Evolutionary conservation across 495 filamentous ascomycete genomes (phyloP).

Genomic region (Penicillium psychrofluorescens): DNA sequence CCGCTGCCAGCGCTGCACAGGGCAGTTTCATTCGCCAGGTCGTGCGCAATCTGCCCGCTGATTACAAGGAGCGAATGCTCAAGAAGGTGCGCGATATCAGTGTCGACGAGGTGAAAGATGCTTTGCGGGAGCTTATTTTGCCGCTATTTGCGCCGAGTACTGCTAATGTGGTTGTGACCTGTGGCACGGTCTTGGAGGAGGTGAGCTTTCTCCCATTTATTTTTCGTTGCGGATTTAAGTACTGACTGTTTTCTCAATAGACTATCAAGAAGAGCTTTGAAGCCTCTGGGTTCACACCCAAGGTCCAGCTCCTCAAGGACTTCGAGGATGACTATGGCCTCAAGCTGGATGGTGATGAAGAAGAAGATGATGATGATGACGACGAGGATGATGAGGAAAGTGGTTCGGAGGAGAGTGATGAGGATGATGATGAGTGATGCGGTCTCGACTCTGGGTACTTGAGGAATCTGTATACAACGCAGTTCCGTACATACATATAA

Average conservation of each 20-base stretch:
- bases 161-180: constrained; percentile 83
- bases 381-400: constrained; percentile 38
- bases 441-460: background rate
- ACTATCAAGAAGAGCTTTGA: constrained; percentile 63
- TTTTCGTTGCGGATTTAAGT: background rate
- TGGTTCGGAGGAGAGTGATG: constrained; percentile 32
- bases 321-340: constrained; percentile 93
- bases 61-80: constrained; percentile 71
- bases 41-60: constrained; percentile 64
- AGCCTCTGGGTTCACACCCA: constrained; percentile 67
- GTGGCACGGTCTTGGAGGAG: constrained; percentile 76
- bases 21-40: constrained; percentile 78
- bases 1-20: constrained; percentile 69
- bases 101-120: constrained; percentile 68
- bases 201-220: constrained; percentile 37
- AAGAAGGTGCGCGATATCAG: constrained; percentile 67
- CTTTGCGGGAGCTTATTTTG: constrained; percentile 66
- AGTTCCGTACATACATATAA: background rate
- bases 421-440: constrained; percentile 18
- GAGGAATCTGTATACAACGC: too few relatives aligned
- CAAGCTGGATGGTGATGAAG: constrained; percentile 59
- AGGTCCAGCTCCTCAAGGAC: constrained; percentile 63
- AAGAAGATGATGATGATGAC: constrained; percentile 54
- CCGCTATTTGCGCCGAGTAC: constrained; percentile 69
- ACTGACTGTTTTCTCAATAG: constrained; percentile 30